phyloP scores from a whole-genome alignment of 164 flowering plant species.

The Buxus sempervirens region DNA sequence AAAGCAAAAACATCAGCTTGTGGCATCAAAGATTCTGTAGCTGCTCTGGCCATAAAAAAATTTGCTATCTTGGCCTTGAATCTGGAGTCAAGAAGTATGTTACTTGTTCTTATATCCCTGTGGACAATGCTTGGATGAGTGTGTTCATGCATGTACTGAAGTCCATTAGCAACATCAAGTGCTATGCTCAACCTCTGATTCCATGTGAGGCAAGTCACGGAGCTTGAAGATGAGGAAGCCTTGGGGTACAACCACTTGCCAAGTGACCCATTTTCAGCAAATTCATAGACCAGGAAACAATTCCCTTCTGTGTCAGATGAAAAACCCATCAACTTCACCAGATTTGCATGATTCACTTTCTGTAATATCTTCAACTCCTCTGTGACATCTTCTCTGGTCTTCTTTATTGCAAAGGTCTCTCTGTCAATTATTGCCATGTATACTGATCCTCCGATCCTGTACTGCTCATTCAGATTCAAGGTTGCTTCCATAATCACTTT shows the following conservation, averaged over 20 bases:
- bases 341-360: slow-evolving; percentile 63
- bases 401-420: slow-evolving; percentile 46
- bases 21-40: slow-evolving; percentile 24
- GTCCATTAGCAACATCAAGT: slow-evolving; percentile 56
- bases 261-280: slow-evolving; percentile 63
- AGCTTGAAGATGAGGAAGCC: slow-evolving; percentile 28
- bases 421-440: slow-evolving; percentile 50
- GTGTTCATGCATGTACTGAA: slow-evolving; percentile 40
- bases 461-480: slow-evolving; percentile 40
- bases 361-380: slow-evolving; percentile 62
- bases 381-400: slow-evolving; percentile 36
- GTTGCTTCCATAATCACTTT: slow-evolving; percentile 55
- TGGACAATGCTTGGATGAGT: slow-evolving; percentile 35
- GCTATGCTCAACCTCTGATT: slow-evolving; percentile 26
- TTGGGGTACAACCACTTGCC: slow-evolving; percentile 47
- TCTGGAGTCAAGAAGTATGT: slow-evolving; percentile 28
- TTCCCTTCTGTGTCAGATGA: slow-evolving; percentile 36
- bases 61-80: slow-evolving; percentile 68
- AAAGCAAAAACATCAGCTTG: slow-evolving; percentile 66
- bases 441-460: slow-evolving; percentile 50
- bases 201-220: slow-evolving; percentile 28
- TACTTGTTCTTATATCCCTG: slow-evolving; percentile 30
- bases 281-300: slow-evolving; percentile 57
- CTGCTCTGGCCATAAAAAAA: slow-evolving; percentile 44
- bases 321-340: slow-evolving; percentile 52